Evolutionary conservation across 2,329 filamentous ascomycete genomes (phyloP), one percentile per base, ranked within the genome.

Genomic region (Exophiala alcalophila): DNA sequence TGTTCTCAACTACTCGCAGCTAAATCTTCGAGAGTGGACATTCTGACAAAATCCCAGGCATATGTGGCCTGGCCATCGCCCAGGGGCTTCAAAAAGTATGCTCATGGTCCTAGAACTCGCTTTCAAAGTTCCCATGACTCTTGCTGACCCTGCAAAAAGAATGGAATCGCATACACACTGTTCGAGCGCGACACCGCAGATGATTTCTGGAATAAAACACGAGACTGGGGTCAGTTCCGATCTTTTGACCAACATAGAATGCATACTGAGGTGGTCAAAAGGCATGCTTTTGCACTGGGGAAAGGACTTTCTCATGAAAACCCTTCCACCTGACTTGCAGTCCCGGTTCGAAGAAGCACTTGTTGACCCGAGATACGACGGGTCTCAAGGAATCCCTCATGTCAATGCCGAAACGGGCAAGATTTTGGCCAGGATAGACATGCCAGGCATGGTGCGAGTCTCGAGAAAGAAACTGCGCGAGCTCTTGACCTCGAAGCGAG

Each of bases 271-370:
- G 19, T n/a, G 21, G 19, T 14, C 11, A 30, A n/a, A 11, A 41
- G 38, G 38, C 27, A 65, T 68, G 21, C 55, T 65, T 8, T 49
- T 68, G 15, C 65, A 67, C 52, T 68, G 65, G 66, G 65, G 61
- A 9, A 58, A 66, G 52, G 57, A 62, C 1, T 52, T 54, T 8
- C 56, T 69, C 40, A 45, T 39, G 32, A 54, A 59, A 25, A 50
- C 67, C 28, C 54, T 68, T 3, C 63, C 65, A 2, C 39, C 57
- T 5, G 49, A 57, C 7, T 45, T 66, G 5, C 33, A 60, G 10
- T 52, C 46, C 5, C 52, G 53, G 11, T 44, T 68, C 4, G 47
- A 56, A 5, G 27, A 49, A 16, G 58, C 60, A 9, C 37, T 62
- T 9, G 63, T 58, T 54, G 67, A 67, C 42, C 64, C 61, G 2